These are phyloP conservation scores for Viridothelium virens DNA, from an alignment of 495 filamentous ascomycete genomes.

Conservation along the genomic window DNA sequence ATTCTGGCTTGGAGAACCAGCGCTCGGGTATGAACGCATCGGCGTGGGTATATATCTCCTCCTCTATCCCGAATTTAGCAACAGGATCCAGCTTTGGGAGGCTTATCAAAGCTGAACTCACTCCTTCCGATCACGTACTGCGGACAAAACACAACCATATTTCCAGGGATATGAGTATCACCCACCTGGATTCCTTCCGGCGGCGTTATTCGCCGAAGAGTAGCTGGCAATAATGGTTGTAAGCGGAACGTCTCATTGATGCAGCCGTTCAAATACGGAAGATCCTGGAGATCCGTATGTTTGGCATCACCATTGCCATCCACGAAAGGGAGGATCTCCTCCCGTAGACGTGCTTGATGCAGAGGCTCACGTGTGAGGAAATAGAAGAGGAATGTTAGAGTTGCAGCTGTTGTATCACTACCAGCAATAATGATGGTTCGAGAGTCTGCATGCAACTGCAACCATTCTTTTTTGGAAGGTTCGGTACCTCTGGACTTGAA, in stretches of 20 bases:
- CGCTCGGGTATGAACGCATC: conserved; percentile 49
- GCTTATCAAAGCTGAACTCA: conserved; percentile 11
- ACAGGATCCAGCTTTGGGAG: conserved; percentile 20
- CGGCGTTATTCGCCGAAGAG: conserved; percentile 39
- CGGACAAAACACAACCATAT: conserved; percentile 38
- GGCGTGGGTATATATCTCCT: conserved; percentile 32
- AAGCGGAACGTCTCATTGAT: conserved; percentile 52
- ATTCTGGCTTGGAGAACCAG: conserved; percentile 42
- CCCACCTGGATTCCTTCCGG: conserved; percentile 43
- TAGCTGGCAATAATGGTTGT: conserved; percentile 44
- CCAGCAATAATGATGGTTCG: conserved; percentile 37
- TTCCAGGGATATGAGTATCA: conserved; percentile 40
- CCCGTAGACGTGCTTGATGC: conserved; percentile 21
- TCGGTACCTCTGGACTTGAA: conserved; percentile 1
- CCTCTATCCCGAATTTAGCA: conserved; percentile 21
- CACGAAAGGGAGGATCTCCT: conserved; percentile 19
- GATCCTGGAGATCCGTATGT: conserved; percentile 21
- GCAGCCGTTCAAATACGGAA: conserved; percentile 40
- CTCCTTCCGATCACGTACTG: conserved; percentile 42
- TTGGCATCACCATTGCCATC: conserved; percentile 16
- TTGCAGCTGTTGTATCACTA: conserved; percentile 57
- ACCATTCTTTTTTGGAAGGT: conserved; percentile 9
- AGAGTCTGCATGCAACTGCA: conserved; percentile 19
- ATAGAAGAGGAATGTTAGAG: conserved; percentile 56
- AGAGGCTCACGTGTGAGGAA: conserved; percentile 50